Evolutionary conservation across 164 flowering plant genomes (phyloP), one percentile per base, ranked within the genome.

Genomic region (Chimonanthus salicifolius): DNA sequence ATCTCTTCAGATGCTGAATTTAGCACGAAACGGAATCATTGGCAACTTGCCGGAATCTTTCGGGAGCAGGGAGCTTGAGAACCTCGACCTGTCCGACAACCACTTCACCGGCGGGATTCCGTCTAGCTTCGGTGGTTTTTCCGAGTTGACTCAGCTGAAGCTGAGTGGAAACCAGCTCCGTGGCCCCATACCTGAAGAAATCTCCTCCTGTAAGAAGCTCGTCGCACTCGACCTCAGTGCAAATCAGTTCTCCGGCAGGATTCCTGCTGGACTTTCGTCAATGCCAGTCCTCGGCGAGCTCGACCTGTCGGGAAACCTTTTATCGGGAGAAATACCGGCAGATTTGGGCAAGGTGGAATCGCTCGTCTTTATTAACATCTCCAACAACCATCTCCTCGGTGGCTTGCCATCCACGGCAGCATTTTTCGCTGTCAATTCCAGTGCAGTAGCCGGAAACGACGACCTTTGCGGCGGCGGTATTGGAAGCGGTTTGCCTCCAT

Each of bases 251-350:
- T 72, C 44, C 0, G 98, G 97, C 18, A 75, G 49, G 58, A 88
- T 94, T 64, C 98, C 98, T 0, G 5, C 43, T 0, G 71, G 75
- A 21, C 72, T 94, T 46, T 75, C 89, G 0, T 74, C 73, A 45
- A 79, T 89, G 89, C 92, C 92, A 2, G 96, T 89, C 70, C 86
- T 90, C 13, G 84, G 96, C 0, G 83, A 81, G 76, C 88, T 90
- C 18, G 93, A 90, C 58, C 75, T 94, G 75, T 89, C 96, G 0
- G 78, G 75, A n/a, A 92, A 90, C 75, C 77, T 78, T 62, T 74
- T 94, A 5, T 78, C 88, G 0, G 96, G 97, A 6, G 78, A 82
- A 71, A 85, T 92, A 16, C 96, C 98, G 5, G 11, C 60, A 3
- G 80, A 81, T 70, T 76, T 89, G 67, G 92, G 92, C 1, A 62